Conservation (phyloP, 2,329 filamentous ascomycete species). For the Botrytis galanthina region DNA sequence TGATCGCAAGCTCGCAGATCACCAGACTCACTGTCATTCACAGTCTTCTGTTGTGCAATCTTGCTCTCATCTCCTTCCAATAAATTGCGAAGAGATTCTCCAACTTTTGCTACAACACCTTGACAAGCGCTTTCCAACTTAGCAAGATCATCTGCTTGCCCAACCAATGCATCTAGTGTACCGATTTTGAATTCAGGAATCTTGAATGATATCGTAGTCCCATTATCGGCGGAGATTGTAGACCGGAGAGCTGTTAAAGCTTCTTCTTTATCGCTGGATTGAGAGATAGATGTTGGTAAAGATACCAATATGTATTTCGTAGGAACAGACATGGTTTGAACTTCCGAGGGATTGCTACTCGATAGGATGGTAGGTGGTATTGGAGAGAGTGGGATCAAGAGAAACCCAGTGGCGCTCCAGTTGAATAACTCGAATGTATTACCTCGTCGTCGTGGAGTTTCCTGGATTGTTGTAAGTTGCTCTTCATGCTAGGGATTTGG, state of each 20-base stretch:
- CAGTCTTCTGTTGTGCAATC: constrained; percentile 75
- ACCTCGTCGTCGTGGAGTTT: not conserved
- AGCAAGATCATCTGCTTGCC: constrained; percentile 90
- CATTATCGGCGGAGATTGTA: constrained; percentile 72
- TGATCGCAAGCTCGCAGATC: not conserved
- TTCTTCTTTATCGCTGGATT: constrained; percentile 75
- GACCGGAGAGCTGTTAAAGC: constrained; percentile 73
- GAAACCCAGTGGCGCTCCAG: not conserved
- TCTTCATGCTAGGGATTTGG: constrained; percentile 12
- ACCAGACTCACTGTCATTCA: constrained; percentile 72
- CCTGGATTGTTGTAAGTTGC: constrained; percentile 2
- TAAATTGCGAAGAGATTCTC: constrained; percentile 37
- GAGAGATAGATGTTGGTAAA: constrained; percentile 81
- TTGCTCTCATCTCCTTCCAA: constrained; percentile 40
- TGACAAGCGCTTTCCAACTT: constrained; percentile 83
- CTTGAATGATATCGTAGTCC: constrained; percentile 70
- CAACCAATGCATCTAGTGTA: constrained; percentile 88
- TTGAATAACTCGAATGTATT: not conserved
- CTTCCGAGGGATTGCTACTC: constrained; percentile 1
- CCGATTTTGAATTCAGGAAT: constrained; percentile 98
- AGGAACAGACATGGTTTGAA: constrained; percentile 32
- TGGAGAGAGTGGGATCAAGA: not conserved
- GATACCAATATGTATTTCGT: constrained; percentile 83
- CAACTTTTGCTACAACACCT: constrained; percentile 79
- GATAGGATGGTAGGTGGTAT: not conserved